These are phyloP conservation scores for Aureobasidium sp. DNA, from an alignment of 2,329 filamentous ascomycete genomes.

Conservation along the genomic window DNA sequence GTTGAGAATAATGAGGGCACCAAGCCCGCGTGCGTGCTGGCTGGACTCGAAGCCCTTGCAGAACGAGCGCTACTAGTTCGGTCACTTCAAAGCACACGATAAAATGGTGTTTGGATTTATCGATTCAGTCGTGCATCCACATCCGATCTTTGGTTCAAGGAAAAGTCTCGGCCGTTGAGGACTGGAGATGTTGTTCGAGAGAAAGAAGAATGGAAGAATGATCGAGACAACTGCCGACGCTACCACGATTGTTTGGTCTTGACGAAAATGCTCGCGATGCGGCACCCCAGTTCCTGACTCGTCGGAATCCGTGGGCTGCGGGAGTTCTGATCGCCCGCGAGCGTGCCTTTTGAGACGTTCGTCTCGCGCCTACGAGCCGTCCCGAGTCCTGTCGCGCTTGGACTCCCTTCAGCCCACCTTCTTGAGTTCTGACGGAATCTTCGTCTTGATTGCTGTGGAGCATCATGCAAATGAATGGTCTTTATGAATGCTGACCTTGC, in stretches of 20 bases:
- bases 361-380: constrained; percentile 4
- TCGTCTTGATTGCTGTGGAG: not conserved
- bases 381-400: constrained; percentile 2
- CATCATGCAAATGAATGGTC: not conserved
- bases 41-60: constrained; percentile 3
- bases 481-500: not conserved
- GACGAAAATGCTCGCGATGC: constrained; percentile 3
- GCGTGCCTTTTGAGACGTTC: constrained; percentile 1
- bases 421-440: not conserved
- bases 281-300: constrained; percentile 1
- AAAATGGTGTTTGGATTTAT: not conserved
- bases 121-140: not conserved
- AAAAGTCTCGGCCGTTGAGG: not conserved
- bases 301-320: constrained; percentile 4
- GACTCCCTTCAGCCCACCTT: not conserved
- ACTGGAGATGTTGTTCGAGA: too few relatives aligned
- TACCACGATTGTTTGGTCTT: constrained; percentile 1
- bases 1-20: not conserved
- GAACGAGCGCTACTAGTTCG: not conserved
- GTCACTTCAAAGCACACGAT: not conserved
- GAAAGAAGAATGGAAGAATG: not conserved
- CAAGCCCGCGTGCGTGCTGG: not conserved
- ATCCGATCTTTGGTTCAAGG: not conserved
- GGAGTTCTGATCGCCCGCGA: not conserved
- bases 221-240: not conserved